phyloP scores from a whole-genome alignment of 177 flowering plant genomes.

The Vitis hybrid region DNA sequence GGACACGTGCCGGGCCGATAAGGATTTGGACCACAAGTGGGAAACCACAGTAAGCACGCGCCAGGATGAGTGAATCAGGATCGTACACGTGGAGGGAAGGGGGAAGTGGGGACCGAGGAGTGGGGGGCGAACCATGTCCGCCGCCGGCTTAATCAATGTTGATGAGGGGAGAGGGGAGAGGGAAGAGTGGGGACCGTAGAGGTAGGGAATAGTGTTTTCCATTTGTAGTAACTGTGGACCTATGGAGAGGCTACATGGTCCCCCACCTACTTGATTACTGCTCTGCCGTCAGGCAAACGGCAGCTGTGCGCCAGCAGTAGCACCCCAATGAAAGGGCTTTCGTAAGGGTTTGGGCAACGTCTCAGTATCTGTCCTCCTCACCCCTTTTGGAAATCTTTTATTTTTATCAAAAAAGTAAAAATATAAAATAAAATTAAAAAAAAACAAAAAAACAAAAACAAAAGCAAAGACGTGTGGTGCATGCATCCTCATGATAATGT shows the following conservation, averaged over 20 bases:
- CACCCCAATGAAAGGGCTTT: background rate
- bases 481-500: no score
- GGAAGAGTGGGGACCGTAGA: background rate
- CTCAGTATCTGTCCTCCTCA: conserved; percentile 1
- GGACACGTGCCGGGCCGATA: conserved; percentile 25
- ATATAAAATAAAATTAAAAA: no score
- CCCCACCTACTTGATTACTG: conserved; percentile 17
- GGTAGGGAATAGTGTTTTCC: conserved; percentile 7
- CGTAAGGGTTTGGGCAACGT: conserved; percentile 1
- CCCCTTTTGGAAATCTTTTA: background rate
- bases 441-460: no score
- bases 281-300: conserved; percentile 14
- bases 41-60: conserved; percentile 22
- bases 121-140: conserved; percentile 7
- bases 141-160: conserved; percentile 35
- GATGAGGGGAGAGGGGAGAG: background rate
- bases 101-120: conserved; percentile 12
- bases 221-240: conserved; percentile 19
- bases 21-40: conserved; percentile 28
- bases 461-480: no score
- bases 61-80: background rate
- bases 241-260: conserved; percentile 13
- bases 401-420: no score
- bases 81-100: conserved; percentile 25
- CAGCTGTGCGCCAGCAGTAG: background rate